A percentile compares a stretch with the other conserved stretches of the same genome.
Evolutionary conservation across 495 filamentous ascomycete species (phyloP).

Genomic region (Aspergillus baeticus): DNA sequence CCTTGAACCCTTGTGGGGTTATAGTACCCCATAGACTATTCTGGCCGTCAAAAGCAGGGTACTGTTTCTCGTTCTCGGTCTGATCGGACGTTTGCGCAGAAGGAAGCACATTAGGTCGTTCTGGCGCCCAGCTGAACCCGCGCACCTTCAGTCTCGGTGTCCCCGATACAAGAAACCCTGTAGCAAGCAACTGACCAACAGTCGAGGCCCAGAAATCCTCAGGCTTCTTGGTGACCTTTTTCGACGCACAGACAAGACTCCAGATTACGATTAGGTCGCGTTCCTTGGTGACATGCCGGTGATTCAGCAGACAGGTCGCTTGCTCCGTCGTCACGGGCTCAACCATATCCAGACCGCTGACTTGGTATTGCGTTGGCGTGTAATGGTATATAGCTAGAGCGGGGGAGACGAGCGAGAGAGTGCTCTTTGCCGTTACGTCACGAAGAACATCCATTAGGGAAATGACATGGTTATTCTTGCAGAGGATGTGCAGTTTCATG

Average conservation of each 20-base stretch:
- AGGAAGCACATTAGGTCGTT: constrained; percentile 4
- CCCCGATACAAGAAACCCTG: constrained; percentile 1
- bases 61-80: not conserved
- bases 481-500: not conserved
- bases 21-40: not conserved
- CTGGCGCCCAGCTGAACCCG: constrained; percentile 5
- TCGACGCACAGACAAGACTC: not conserved
- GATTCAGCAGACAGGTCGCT: constrained; percentile 8
- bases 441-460: not conserved
- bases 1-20: not conserved
- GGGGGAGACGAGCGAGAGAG: not conserved
- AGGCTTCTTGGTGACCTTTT: not conserved
- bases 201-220: constrained; percentile 2
- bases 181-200: not conserved
- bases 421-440: not conserved
- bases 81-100: not conserved
- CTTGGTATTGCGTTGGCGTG: not conserved
- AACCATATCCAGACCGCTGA: not conserved
- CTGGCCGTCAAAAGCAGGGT: constrained; percentile 6
- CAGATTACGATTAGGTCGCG: constrained; percentile 5
- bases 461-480: not conserved
- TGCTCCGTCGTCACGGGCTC: not conserved
- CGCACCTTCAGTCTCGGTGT: not conserved
- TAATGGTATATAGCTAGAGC: constrained; percentile 1
- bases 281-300: constrained; percentile 3